phyloP scores from a whole-genome alignment of 345 rosid species.

The Pugionium dolabratum region DNA sequence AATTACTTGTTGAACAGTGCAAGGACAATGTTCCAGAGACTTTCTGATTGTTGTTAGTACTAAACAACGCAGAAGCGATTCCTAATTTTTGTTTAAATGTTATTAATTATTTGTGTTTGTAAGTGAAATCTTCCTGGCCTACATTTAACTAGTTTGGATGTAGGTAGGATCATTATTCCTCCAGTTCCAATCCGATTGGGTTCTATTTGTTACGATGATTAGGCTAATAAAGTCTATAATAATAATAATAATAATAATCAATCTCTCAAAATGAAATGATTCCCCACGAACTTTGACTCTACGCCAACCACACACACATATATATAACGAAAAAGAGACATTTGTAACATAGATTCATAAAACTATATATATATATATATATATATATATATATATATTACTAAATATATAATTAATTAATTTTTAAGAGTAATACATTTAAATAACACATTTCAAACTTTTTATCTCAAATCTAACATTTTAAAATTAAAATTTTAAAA shows the following conservation, averaged over 20 bases:
- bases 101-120: constrained; percentile 30
- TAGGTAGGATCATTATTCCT: constrained; percentile 38
- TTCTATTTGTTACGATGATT: constrained; percentile 6
- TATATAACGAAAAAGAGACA: not conserved
- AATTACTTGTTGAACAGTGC: constrained; percentile 22
- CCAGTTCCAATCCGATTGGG: constrained; percentile 31
- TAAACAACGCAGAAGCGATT: constrained; percentile 16
- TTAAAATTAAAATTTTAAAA: no score
- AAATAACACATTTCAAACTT: no score
- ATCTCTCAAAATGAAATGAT: constrained; percentile 24
- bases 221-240: constrained; percentile 13
- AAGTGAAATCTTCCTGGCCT: constrained; percentile 15
- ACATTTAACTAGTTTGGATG: constrained; percentile 26
- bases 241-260: constrained; percentile 1
- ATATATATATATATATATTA: no score
- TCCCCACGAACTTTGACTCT: constrained; percentile 13
- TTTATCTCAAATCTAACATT: no score
- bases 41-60: constrained; percentile 12
- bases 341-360: not conserved
- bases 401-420: no score
- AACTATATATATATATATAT: no score
- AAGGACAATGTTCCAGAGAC: constrained; percentile 13
- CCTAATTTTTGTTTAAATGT: constrained; percentile 21
- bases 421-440: no score
- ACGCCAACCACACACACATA: constrained; percentile 10